Conservation (phyloP, 169 alveolate genomes). For the Plasmodium gaboni region DNA sequence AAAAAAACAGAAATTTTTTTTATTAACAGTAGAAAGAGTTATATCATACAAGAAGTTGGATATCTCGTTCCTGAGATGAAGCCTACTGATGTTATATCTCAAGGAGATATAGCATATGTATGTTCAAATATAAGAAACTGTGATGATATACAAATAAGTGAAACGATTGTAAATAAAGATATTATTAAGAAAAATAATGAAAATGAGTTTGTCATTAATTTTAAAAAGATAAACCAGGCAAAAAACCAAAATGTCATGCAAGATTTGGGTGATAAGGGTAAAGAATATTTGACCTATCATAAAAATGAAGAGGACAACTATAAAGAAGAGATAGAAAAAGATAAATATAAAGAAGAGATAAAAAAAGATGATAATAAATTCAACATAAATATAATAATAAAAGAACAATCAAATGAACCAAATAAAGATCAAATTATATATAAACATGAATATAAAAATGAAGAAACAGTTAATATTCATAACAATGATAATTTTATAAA, state of each 20-base stretch:
- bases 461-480: too few relatives aligned
- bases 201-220: slow-evolving; percentile 40
- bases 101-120: slow-evolving; percentile 74
- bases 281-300: neutral
- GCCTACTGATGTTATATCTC: slow-evolving; percentile 70
- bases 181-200: slow-evolving; percentile 5
- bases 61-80: slow-evolving; percentile 81
- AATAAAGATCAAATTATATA: too few relatives aligned
- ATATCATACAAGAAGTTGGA: slow-evolving; percentile 83
- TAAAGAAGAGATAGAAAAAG: neutral
- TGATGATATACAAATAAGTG: slow-evolving; percentile 51
- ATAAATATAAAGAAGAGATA: neutral
- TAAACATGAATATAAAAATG: too few relatives aligned
- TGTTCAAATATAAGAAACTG: slow-evolving; percentile 59
- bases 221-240: slow-evolving; percentile 1
- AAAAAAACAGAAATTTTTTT: slow-evolving; percentile 80
- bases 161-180: slow-evolving; percentile 29
- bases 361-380: too few relatives aligned
- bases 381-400: too few relatives aligned
- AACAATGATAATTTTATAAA: too few relatives aligned
- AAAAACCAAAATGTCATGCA: neutral
- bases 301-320: neutral
- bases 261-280: neutral
- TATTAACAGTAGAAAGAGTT: slow-evolving; percentile 74
- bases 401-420: too few relatives aligned